Conservation (phyloP, 2,329 filamentous ascomycete species). For the Sporothrix phasma region DNA sequence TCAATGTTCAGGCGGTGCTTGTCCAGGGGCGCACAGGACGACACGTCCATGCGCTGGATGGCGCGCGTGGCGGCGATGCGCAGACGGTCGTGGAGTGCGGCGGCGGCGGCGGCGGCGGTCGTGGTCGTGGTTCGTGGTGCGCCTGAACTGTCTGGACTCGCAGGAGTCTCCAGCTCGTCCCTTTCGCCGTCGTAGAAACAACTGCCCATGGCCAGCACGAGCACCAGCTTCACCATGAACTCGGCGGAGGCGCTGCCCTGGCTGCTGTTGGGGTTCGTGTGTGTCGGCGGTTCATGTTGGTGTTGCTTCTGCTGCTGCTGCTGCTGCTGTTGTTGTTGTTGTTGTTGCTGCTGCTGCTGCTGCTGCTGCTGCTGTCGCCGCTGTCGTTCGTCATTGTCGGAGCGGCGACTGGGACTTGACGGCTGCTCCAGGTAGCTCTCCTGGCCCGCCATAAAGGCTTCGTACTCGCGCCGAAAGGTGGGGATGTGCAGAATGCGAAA, state of each 20-base stretch:
- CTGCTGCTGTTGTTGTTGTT: too few relatives aligned
- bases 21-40: slow-evolving; percentile 13
- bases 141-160: not conserved
- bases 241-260: slow-evolving; percentile 3
- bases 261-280: not conserved
- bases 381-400: too few relatives aligned
- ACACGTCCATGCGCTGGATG: slow-evolving; percentile 9
- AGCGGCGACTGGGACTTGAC: not conserved
- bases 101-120: not conserved
- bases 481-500: slow-evolving; percentile 46
- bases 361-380: too few relatives aligned
- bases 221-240: slow-evolving; percentile 38
- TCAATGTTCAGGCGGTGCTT: slow-evolving; percentile 18
- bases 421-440: not conserved
- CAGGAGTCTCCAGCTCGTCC: not conserved
- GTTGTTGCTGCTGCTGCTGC: too few relatives aligned
- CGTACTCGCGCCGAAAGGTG: slow-evolving; percentile 42
- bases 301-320: too few relatives aligned
- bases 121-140: not conserved
- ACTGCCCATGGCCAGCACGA: slow-evolving; percentile 38
- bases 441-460: slow-evolving; percentile 33
- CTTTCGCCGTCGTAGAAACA: slow-evolving; percentile 29
- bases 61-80: slow-evolving; percentile 15
- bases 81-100: slow-evolving; percentile 9
- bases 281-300: slow-evolving; percentile 11